Evolutionary conservation across 2,329 filamentous ascomycete genomes (phyloP), one percentile per base, ranked within the genome.

Genomic region (Chaetothyriales sp.): DNA sequence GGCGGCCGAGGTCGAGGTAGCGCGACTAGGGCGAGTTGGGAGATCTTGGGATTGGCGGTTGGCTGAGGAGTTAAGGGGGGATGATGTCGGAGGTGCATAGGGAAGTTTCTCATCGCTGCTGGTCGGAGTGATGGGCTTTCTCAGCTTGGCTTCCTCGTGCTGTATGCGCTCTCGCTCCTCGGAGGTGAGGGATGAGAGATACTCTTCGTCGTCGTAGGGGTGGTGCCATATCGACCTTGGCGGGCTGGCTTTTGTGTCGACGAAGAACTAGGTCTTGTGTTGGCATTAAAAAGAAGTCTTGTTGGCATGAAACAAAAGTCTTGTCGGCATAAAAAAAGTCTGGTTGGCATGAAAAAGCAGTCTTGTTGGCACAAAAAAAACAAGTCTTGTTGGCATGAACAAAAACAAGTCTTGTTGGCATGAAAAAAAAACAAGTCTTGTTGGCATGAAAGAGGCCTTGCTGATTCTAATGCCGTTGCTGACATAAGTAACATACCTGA

Each of bases 171-270:
- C 71, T 18, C 77, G 70, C 59, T 81, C 76, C 48, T 71, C 65
- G 0, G 69, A 62, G 0, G 70, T 63, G 0, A 82, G 67, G 0
- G 71, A 71, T 28, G 60, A 60, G 22, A 82, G 66, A 61, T 74
- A 81, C 48, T 71, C 58, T 1, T 75, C 71, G 60, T 81, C 78
- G 59, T 82, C 79, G 62, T 80, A 76, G 0, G 79, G 78, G 60
- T 82, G 79, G 45, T 73, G 70, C 79, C 79, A 82, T 58, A 78
- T 80, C 52, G 73, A 75, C 46, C 76, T 72, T 0, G 77, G 77
- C 0, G 78, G 78, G 10, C 73, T 65, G 25, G 68, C 64, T 28
- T 60, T 72, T 1, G 77, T 81, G 64, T 82, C 75, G 60, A 82
- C 78, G 64, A 79, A 82, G 72, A 80, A 82, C 59, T 81, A 78